Conservation (phyloP, 768 basidiomycete species). For the Lanmaoa pseudosensibilis region DNA sequence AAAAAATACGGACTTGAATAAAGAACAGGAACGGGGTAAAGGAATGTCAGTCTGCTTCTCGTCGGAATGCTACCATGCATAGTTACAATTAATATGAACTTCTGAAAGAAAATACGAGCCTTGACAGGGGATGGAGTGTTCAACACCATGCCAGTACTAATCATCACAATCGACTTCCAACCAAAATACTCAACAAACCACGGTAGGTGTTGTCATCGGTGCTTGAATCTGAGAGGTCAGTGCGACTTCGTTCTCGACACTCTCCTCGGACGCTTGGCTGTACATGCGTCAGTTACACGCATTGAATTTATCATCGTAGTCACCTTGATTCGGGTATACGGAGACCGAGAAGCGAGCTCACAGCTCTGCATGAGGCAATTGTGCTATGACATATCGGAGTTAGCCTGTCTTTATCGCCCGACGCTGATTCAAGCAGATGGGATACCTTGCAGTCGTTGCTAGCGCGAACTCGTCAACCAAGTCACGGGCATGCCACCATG, state of each 20-base stretch:
- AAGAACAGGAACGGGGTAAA: background rate
- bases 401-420: background rate
- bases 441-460: slow-evolving; percentile 21
- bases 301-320: background rate
- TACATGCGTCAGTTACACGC: background rate
- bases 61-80: background rate
- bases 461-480: background rate
- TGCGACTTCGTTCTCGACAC: background rate
- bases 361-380: slow-evolving; percentile 18
- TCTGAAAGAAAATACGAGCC: background rate
- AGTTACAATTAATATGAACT: background rate
- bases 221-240: slow-evolving; percentile 10
- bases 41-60: background rate
- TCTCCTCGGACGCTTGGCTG: background rate
- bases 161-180: no score
- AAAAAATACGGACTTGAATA: background rate
- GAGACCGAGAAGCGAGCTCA: slow-evolving; percentile 18
- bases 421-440: no score
- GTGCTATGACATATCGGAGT: slow-evolving; percentile 1
- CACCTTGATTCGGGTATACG: background rate
- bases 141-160: no score
- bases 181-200: background rate
- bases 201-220: background rate
- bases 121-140: background rate
- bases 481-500: background rate